Percentiles rank a stretch among this genome's conserved stretches.
These are phyloP conservation scores for Aureobasidium namibiae DNA, from an alignment of 2,329 filamentous ascomycete species.

Conservation along the genomic window DNA sequence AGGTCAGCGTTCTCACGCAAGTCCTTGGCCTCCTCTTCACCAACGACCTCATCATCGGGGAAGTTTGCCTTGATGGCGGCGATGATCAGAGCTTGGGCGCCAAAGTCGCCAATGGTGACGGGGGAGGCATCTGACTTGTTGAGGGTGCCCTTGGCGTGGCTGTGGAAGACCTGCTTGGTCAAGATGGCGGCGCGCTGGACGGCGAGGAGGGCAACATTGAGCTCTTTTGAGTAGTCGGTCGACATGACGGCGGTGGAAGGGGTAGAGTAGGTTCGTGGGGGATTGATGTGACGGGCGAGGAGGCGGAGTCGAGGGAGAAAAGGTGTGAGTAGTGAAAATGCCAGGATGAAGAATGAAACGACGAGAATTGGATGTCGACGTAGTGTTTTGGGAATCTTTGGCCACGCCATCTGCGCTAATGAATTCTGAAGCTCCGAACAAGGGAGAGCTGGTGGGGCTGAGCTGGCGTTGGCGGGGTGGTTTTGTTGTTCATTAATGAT, in stretches of 20 bases:
- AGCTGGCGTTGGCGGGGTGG: neutral
- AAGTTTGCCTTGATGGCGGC: conserved; percentile 82
- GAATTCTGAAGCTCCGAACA: conserved; percentile 9
- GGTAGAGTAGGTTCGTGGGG: conserved; percentile 14
- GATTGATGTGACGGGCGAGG: conserved; percentile 25
- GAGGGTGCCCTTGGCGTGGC: conserved; percentile 88
- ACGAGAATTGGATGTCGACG: conserved; percentile 9
- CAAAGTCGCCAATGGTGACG: conserved; percentile 96
- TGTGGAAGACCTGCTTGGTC: conserved; percentile 71
- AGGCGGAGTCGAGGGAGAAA: conserved; percentile 35
- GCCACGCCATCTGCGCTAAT: conserved; percentile 8
- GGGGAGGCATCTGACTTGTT: conserved; percentile 93
- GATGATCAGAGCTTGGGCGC: conserved; percentile 94
- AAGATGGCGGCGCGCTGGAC: conserved; percentile 75
- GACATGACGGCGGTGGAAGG: conserved; percentile 26
- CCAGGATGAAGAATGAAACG: conserved; percentile 32
- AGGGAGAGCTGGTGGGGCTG: conserved; percentile 7
- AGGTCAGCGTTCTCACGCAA: conserved; percentile 65
- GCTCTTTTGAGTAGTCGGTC: conserved; percentile 63
- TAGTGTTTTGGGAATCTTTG: neutral
- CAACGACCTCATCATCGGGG: conserved; percentile 82
- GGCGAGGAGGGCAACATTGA: conserved; percentile 75
- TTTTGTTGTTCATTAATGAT: neutral
- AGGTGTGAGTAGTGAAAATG: conserved; percentile 32
- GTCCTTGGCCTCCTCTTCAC: conserved; percentile 83